Evolutionary conservation across 495 filamentous ascomycete species (phyloP), one percentile per base, ranked within the genome.

Genomic region (Ramalina peruviana): DNA sequence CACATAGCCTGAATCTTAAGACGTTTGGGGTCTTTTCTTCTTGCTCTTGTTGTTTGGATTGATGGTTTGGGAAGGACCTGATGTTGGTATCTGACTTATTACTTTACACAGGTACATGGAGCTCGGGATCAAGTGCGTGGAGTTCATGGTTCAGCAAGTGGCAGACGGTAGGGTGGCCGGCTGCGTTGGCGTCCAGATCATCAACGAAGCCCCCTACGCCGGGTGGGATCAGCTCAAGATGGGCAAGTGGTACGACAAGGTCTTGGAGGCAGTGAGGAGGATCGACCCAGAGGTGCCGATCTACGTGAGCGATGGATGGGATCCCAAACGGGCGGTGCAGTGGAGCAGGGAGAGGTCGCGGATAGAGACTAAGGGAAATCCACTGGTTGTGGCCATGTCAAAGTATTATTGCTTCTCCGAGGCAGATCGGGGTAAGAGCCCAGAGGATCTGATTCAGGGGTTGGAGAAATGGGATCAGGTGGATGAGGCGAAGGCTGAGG

Each of bases 231-330:
- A n/a, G 15, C 17, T 19, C 15, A 67, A 68, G 17, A 70, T 79
- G 67, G 71, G 69, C 45, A 63, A 62, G 15, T 80, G 72, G 71
- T 78, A 78, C 54, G 69, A 73, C 40, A 52, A 61, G 19, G 68
- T 70, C 37, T 62, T 79, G 25, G 45, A 59, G 9, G 62, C 62
- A 23, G 62, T 72, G 48, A 63, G 55, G 7, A 45, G 48, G 6
- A 63, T 78, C 42, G 72, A 78, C 56, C 17, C 61, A 4, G 67
- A 48, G 16, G 54, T 80, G 6, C 74, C 74, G 1, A 56, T 79
- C 26, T 73, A 76, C 54, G 70, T 80, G 51, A 72, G 66, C 20
- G 76, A 79, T 54, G 72, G 57, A 12, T 76, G 74, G 72, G 63
- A 76, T 54, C 55, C 74, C 23, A 16, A 44, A 4, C 43, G 48